A percentile compares a stretch with the other conserved stretches of the same genome.
These are phyloP conservation scores for Hymenoscyphus repandus DNA, from an alignment of 2,329 filamentous ascomycete species.

Conservation along the genomic window DNA sequence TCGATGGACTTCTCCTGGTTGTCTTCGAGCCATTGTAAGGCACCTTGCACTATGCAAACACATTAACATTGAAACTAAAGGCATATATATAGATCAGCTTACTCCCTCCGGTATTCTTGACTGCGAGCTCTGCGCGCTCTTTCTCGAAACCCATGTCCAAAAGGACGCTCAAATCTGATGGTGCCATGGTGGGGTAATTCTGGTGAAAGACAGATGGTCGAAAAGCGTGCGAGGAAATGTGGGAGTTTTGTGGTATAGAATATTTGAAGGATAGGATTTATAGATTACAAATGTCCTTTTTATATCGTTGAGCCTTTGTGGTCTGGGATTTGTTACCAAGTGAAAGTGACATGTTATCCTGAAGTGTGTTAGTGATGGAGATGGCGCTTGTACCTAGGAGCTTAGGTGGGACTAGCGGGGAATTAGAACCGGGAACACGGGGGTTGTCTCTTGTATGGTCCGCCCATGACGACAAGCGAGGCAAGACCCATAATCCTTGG, in stretches of 20 bases:
- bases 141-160: slow-evolving; percentile 78
- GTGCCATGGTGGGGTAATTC: slow-evolving; percentile 40
- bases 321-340: too few relatives aligned
- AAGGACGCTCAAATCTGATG: slow-evolving; percentile 53
- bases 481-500: not conserved
- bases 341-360: too few relatives aligned
- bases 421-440: too few relatives aligned
- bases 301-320: too few relatives aligned
- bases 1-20: slow-evolving; percentile 86
- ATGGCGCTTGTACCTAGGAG: too few relatives aligned
- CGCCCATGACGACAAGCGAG: not conserved
- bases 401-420: not conserved
- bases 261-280: not conserved
- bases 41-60: slow-evolving; percentile 63
- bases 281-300: too few relatives aligned
- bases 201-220: not conserved
- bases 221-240: not conserved
- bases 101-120: slow-evolving; percentile 79
- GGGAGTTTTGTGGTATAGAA: not conserved
- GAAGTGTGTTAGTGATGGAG: too few relatives aligned
- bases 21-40: slow-evolving; percentile 89
- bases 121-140: slow-evolving; percentile 73
- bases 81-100: slow-evolving; percentile 32
- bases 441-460: too few relatives aligned
- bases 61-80: slow-evolving; percentile 10